Conservation (phyloP, 2,329 filamentous ascomycete species). For the Cyphellophora europaea region DNA sequence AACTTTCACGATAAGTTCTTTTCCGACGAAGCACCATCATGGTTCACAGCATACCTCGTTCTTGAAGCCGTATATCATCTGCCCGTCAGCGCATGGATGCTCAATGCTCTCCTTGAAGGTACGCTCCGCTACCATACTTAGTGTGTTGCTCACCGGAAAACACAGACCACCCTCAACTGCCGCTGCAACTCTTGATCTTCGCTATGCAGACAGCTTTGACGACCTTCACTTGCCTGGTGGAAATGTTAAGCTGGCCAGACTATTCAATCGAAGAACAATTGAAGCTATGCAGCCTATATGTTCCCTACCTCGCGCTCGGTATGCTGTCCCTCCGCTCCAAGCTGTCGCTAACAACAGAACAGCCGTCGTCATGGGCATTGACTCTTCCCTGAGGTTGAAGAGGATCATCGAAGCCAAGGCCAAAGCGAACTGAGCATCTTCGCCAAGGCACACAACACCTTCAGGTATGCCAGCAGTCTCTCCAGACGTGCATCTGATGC, state of each 20-base stretch:
- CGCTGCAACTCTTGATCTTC: slow-evolving; percentile 52
- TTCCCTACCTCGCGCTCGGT: slow-evolving; percentile 1
- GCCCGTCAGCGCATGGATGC: slow-evolving; percentile 51
- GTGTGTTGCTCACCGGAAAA: background rate
- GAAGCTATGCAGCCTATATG: background rate
- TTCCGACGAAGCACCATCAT: slow-evolving; percentile 42
- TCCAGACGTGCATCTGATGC: too few relatives aligned
- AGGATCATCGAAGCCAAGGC: slow-evolving; percentile 2
- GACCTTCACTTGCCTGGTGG: slow-evolving; percentile 53
- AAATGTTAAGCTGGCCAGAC: slow-evolving; percentile 53
- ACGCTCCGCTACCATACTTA: slow-evolving; percentile 13
- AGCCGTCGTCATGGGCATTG: slow-evolving; percentile 7
- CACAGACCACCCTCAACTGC: slow-evolving; percentile 46
- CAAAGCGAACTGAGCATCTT: slow-evolving; percentile 2
- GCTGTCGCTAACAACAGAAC: background rate
- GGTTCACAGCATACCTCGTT: slow-evolving; percentile 49
- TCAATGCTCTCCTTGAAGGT: slow-evolving; percentile 46
- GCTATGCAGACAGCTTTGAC: slow-evolving; percentile 52
- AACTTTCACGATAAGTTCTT: slow-evolving; percentile 59
- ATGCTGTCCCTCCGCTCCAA: background rate
- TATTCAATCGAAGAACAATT: too few relatives aligned
- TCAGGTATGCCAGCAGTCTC: too few relatives aligned
- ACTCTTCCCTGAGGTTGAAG: slow-evolving; percentile 4
- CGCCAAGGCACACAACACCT: too few relatives aligned
- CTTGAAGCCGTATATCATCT: slow-evolving; percentile 54